Conservation (phyloP, 2,329 filamentous ascomycete genomes). For the Arachnopeziza araneosa region DNA sequence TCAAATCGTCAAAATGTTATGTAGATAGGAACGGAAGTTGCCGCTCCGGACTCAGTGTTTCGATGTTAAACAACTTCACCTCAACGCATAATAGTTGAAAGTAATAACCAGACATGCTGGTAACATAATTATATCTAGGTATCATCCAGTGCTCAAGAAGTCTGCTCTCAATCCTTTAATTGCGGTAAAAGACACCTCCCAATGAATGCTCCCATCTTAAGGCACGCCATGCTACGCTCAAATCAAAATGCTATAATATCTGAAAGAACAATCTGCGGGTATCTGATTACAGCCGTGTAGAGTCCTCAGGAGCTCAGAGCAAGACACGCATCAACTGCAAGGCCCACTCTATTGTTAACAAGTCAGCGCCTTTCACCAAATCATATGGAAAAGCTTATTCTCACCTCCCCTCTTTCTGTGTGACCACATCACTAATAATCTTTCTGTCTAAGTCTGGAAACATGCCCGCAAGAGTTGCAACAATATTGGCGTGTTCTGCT, state of each 20-base stretch:
- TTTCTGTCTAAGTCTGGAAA: conserved; percentile 93
- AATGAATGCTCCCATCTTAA: neutral
- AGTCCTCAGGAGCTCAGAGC: conserved; percentile 44
- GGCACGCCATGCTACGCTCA: conserved; percentile 15
- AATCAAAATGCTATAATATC: conserved; percentile 12
- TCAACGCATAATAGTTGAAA: neutral
- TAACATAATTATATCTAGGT: neutral
- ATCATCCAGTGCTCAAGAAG: neutral
- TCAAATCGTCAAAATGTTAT: neutral
- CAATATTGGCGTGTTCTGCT: conserved; percentile 82
- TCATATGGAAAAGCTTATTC: conserved; percentile 32
- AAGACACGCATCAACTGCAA: conserved; percentile 82
- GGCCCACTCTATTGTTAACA: conserved; percentile 56
- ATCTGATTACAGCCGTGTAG: neutral
- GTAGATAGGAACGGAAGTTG: neutral
- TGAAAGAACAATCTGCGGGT: neutral
- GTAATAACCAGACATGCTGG: neutral
- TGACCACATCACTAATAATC: conserved; percentile 92
- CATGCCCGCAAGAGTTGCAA: conserved; percentile 93
- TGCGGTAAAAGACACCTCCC: neutral
- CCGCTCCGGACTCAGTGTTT: neutral
- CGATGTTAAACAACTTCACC: neutral
- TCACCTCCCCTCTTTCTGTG: conserved; percentile 89
- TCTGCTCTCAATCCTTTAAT: neutral
- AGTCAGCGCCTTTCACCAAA: conserved; percentile 16